These are phyloP conservation scores for Pouteria glomerata DNA, from an alignment of 148 eudicot genomes.

Conservation along the genomic window DNA sequence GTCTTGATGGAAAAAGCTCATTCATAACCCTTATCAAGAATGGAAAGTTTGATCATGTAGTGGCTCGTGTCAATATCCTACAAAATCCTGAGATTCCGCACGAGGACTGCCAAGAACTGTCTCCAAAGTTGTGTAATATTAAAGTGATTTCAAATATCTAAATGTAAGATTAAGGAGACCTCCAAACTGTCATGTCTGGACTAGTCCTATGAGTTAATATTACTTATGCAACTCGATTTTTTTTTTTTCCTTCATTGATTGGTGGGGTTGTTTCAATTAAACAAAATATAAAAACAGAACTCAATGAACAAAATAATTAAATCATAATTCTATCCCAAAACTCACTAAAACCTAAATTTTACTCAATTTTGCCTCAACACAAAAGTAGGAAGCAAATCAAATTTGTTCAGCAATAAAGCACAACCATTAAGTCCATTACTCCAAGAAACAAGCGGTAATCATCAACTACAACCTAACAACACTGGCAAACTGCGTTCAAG, in stretches of 20 bases:
- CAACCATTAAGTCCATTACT: neutral
- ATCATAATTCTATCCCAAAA: too few relatives aligned
- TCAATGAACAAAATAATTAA: neutral
- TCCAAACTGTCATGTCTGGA: neutral
- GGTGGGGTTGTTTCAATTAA: neutral
- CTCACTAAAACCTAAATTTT: too few relatives aligned
- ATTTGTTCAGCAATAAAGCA: neutral
- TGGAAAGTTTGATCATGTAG: neutral
- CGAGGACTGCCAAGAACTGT: neutral
- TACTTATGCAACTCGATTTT: neutral
- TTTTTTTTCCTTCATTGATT: neutral
- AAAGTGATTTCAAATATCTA: neutral
- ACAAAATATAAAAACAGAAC: neutral
- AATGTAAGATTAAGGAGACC: neutral
- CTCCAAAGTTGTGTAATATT: neutral
- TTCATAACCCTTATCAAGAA: too few relatives aligned
- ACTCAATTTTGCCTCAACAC: neutral
- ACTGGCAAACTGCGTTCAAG: neutral
- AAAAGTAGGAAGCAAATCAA: neutral
- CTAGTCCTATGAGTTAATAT: too few relatives aligned
- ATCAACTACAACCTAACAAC: neutral
- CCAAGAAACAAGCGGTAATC: neutral
- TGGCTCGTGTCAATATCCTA: neutral
- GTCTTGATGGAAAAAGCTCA: neutral
- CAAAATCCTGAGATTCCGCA: neutral